Evolutionary conservation across 164 flowering plant species (phyloP), one percentile per base, ranked within the genome.

Genomic region (Annona squamosa): DNA sequence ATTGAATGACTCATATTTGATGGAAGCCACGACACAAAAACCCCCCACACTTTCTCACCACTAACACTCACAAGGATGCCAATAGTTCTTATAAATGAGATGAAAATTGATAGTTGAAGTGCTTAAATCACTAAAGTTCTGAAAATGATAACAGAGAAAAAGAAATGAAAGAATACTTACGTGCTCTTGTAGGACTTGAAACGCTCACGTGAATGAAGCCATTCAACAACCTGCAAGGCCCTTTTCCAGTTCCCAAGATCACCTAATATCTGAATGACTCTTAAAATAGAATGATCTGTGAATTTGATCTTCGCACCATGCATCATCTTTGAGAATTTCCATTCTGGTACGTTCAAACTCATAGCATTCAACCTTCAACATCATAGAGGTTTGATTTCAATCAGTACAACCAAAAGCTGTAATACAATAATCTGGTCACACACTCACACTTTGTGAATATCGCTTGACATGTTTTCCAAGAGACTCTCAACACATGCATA

Each of bases 241-340:
- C 97, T 85, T 71, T 85, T 84, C 98, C 97, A 92, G 76, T 94
- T 94, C 78, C 97, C 97, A 17, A 89, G 72, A 73, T 82, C 83
- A 61, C 97, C 98, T 82, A 94, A 77, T 77, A 92, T 79, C 83
- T 91, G 97, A 75, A 94, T 86, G 71, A 91, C 71, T 75, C 97
- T 88, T 85, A 87, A 65, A 48, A 94, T 84, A 62, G 97, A 81
- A 84, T 87, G 85, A 83, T 92, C 98, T 52, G 90, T 68, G 77
- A 79, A 94, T 79, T 77, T 89, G 73, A 94, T 88, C 74, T 79
- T 71, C 69, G 93, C 97, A 85, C 91, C 89, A 65, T 85, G 88
- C 87, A 92, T 89, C 85, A 84, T 89, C 81, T 89, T 85, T 62
- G 97, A 86, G 84, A 94, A 94, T 85, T 85, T 81, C 97, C 98